Evolutionary conservation across 768 basidiomycete genomes (phyloP).

Genomic region (Cystofilobasidium macerans): DNA sequence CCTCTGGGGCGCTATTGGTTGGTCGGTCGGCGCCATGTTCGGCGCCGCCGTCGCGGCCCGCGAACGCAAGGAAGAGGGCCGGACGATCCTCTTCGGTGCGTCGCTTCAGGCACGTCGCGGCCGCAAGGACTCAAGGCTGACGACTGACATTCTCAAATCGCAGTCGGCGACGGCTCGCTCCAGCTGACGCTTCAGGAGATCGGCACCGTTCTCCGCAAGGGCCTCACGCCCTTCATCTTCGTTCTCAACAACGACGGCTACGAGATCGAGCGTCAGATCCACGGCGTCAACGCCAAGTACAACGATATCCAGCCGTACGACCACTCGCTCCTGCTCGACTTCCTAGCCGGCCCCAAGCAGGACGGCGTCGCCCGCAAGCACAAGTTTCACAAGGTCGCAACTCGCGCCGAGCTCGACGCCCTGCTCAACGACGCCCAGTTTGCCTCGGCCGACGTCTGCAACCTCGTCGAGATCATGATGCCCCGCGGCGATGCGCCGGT

Average conservation of each 20-base stretch:
- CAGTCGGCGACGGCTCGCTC: slow-evolving; percentile 37
- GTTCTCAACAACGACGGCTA: slow-evolving; percentile 44
- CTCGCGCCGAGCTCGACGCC: slow-evolving; percentile 54
- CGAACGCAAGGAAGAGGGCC: slow-evolving; percentile 44
- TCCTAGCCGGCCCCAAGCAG: slow-evolving; percentile 43
- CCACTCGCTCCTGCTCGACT: slow-evolving; percentile 40
- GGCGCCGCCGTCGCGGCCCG: slow-evolving; percentile 71
- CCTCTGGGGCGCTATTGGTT: slow-evolving; percentile 87
- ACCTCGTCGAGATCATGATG: slow-evolving; percentile 38
- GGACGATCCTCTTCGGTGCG: slow-evolving; percentile 58
- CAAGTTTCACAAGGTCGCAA: slow-evolving; percentile 55
- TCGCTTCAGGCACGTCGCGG: slow-evolving; percentile 24
- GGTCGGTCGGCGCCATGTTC: slow-evolving; percentile 37
- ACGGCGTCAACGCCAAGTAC: slow-evolving; percentile 46
- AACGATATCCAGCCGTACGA: slow-evolving; percentile 74
- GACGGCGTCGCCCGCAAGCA: slow-evolving; percentile 5
- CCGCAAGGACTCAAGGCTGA: slow-evolving; percentile 22
- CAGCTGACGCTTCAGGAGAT: slow-evolving; percentile 40
- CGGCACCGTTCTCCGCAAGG: slow-evolving; percentile 59
- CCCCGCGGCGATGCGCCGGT: slow-evolving; percentile 37
- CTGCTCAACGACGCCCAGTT: slow-evolving; percentile 59
- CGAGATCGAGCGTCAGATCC: slow-evolving; percentile 71
- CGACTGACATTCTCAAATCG: background rate
- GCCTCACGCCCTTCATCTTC: slow-evolving; percentile 52
- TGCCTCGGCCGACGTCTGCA: slow-evolving; percentile 51